phyloP scores from a whole-genome alignment of 176 grass and related monocot genomes.

The Triticum monococcum region DNA sequence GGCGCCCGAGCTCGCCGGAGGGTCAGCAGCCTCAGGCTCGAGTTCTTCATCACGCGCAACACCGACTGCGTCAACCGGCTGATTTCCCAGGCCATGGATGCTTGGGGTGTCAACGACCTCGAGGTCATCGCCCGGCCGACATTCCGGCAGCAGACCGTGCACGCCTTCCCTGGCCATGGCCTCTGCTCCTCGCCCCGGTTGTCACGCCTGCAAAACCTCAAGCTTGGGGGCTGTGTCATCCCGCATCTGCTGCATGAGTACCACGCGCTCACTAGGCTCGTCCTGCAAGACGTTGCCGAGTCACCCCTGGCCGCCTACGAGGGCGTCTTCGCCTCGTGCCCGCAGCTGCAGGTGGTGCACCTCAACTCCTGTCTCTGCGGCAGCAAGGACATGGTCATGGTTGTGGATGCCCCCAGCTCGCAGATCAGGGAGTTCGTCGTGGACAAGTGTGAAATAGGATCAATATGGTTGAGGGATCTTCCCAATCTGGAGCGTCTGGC shows the following conservation, averaged over 20 bases:
- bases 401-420: too few species aligned
- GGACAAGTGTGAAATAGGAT: too few species aligned
- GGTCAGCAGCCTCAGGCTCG: not conserved
- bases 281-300: too few species aligned
- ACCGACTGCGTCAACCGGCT: not conserved
- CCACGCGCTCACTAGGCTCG: too few species aligned
- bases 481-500: too few species aligned
- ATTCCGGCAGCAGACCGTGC: not conserved
- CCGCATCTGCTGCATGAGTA: not conserved
- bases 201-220: not conserved
- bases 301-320: too few species aligned
- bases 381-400: too few species aligned
- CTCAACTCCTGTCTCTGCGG: too few species aligned
- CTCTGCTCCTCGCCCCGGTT: not conserved
- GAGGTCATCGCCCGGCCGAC: not conserved
- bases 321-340: too few species aligned
- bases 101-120: not conserved
- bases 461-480: too few species aligned
- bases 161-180: not conserved
- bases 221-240: not conserved
- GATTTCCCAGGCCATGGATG: not conserved
- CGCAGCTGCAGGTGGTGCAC: too few species aligned
- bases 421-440: too few species aligned
- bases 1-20: not conserved
- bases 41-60: not conserved